Conservation (phyloP, 257 asterid genomes). For the Ajuga chamaepitys region DNA sequence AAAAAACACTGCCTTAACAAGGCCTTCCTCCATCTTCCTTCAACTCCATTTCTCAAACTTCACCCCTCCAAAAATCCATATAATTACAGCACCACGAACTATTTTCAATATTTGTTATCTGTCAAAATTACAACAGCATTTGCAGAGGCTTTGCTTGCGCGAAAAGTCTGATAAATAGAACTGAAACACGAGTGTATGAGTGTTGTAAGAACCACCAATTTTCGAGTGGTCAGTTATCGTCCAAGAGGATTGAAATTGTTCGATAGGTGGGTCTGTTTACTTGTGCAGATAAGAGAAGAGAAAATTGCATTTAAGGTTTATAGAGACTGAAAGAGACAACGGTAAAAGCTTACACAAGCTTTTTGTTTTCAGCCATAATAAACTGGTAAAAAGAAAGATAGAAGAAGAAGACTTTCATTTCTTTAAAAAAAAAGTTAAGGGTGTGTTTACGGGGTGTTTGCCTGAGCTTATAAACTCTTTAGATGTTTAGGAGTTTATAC, state of each 20-base stretch:
- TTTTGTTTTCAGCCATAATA: neutral
- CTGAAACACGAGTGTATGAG: constrained; percentile 16
- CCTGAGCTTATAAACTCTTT: no score
- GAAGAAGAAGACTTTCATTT: no score
- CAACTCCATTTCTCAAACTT: constrained; percentile 41
- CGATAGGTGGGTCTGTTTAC: constrained; percentile 24
- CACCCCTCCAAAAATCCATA: constrained; percentile 33
- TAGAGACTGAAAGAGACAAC: constrained; percentile 28
- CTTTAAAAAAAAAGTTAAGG: no score
- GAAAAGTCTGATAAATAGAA: constrained; percentile 28
- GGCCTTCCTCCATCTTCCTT: constrained; percentile 31
- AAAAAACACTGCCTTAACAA: constrained; percentile 24
- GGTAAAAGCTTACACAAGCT: constrained; percentile 14
- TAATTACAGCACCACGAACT: constrained; percentile 3
- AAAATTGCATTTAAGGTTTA: neutral
- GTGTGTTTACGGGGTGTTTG: no score
- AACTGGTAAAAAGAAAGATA: no score
- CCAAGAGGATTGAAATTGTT: constrained; percentile 48
- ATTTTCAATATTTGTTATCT: neutral
- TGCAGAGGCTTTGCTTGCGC: constrained; percentile 25
- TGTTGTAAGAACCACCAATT: constrained; percentile 49
- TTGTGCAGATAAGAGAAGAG: constrained; percentile 17
- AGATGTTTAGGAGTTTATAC: no score
- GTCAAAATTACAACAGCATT: constrained; percentile 14
- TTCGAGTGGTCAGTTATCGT: constrained; percentile 63